Percentiles rank a stretch among this genome's conserved stretches.
phyloP scores from a whole-genome alignment of 2,329 filamentous ascomycete species.

The Gremmenia infestans region DNA sequence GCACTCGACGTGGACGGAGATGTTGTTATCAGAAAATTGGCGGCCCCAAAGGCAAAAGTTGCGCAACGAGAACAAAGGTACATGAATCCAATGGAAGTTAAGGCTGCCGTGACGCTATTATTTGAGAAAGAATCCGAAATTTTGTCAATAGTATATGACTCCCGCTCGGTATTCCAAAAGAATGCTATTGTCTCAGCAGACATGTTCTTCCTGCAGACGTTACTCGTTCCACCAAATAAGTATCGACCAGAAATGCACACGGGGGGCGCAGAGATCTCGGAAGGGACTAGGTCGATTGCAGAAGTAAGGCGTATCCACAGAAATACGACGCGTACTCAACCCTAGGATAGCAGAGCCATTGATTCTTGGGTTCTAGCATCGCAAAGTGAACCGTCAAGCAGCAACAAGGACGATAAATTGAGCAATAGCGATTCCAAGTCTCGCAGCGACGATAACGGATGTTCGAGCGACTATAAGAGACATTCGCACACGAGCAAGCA shows the following conservation, averaged over 20 bases:
- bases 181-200: constrained; percentile 61
- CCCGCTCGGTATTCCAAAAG: constrained; percentile 55
- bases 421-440: too few species aligned
- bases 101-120: constrained; percentile 68
- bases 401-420: too few species aligned
- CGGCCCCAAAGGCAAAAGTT: constrained; percentile 35
- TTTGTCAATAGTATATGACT: constrained; percentile 77
- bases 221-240: constrained; percentile 87
- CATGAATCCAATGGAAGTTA: constrained; percentile 77
- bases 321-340: too few species aligned
- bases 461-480: too few species aligned
- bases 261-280: constrained; percentile 74
- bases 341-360: too few species aligned
- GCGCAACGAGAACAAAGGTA: constrained; percentile 57
- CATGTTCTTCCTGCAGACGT: constrained; percentile 88
- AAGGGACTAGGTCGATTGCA: too few species aligned
- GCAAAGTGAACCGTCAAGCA: too few species aligned
- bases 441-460: too few species aligned
- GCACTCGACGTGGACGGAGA: constrained; percentile 52
- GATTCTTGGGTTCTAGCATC: too few species aligned
- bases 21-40: constrained; percentile 53
- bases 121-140: constrained; percentile 87
- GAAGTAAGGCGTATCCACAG: too few species aligned
- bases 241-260: constrained; percentile 84
- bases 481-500: too few species aligned